phyloP scores from a whole-genome alignment of 2,329 filamentous ascomycete species.

The Penicillium sp. region DNA sequence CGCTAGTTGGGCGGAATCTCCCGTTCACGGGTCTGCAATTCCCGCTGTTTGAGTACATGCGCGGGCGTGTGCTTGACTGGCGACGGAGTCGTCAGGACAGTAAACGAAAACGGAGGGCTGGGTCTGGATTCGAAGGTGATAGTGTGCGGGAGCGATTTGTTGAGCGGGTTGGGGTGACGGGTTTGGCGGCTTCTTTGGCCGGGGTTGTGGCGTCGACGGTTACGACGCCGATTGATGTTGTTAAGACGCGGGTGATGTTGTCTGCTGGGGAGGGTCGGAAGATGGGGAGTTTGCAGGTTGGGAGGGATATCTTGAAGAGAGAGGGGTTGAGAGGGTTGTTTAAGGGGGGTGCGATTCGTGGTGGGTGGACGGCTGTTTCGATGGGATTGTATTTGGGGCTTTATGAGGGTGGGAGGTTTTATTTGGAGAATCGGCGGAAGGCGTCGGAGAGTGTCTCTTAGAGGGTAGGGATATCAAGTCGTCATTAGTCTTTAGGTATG shows the following conservation, averaged over 20 bases:
- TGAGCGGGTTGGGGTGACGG: conserved; percentile 74
- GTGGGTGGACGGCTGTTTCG: conserved; percentile 79
- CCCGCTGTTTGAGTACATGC: conserved; percentile 78
- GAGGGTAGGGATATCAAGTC: not conserved
- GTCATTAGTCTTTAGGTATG: too few relatives aligned
- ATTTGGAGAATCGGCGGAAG: conserved; percentile 47
- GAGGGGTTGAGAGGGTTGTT: conserved; percentile 76
- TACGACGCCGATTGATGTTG: conserved; percentile 88
- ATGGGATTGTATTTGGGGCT: conserved; percentile 83
- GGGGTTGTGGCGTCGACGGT: conserved; percentile 75
- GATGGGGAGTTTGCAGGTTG: conserved; percentile 61
- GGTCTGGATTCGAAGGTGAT: not conserved
- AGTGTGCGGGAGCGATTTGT: conserved; percentile 48
- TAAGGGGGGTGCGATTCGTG: conserved; percentile 70
- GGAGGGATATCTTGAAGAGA: conserved; percentile 66
- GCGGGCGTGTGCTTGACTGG: conserved; percentile 55
- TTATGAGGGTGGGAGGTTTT: conserved; percentile 79
- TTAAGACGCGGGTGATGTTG: conserved; percentile 90
- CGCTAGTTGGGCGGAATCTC: conserved; percentile 78
- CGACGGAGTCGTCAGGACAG: too few relatives aligned
- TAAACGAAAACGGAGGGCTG: conserved; percentile 23
- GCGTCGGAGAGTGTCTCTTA: conserved; percentile 15
- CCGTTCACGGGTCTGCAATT: conserved; percentile 90
- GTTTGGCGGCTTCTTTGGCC: conserved; percentile 71
- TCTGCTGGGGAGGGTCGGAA: conserved; percentile 52